phyloP scores from a whole-genome alignment of 331 rosid genomes.

The Prunus yedoensis region DNA sequence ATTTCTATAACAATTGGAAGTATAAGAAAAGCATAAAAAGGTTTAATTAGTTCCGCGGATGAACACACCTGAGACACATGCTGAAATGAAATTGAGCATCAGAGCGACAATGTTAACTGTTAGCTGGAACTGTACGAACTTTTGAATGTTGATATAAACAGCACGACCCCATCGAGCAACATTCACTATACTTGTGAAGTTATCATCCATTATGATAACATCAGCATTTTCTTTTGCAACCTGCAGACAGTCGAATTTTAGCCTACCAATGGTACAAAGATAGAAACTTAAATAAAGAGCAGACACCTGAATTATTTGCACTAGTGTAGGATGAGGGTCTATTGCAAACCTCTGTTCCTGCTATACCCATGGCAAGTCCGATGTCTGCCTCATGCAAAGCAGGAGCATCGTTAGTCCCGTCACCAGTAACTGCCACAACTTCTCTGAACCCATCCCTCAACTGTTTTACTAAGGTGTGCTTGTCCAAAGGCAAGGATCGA shows the following conservation, averaged over 20 bases:
- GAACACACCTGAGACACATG: conserved; percentile 63
- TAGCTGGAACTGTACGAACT: conserved; percentile 94
- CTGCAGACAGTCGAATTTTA: conserved; percentile 31
- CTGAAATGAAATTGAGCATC: conserved; percentile 76
- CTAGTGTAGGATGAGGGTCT: conserved; percentile 3
- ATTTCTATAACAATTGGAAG: neutral
- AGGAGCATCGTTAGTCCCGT: conserved; percentile 97
- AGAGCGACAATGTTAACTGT: conserved; percentile 94
- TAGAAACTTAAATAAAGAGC: neutral
- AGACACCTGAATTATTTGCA: neutral
- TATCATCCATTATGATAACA: conserved; percentile 87
- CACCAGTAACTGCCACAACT: conserved; percentile 97
- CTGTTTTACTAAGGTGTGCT: conserved; percentile 70
- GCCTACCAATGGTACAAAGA: neutral
- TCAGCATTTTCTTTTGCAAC: conserved; percentile 97
- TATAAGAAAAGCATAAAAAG: neutral
- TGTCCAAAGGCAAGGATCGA: conserved; percentile 83
- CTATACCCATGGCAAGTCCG: conserved; percentile 96
- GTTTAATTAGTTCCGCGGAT: neutral
- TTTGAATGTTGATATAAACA: conserved; percentile 81
- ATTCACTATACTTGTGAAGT: conserved; percentile 77
- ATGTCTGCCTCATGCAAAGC: conserved; percentile 95
- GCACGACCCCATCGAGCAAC: conserved; percentile 89
- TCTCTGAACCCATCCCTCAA: conserved; percentile 60
- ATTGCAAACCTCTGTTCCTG: conserved; percentile 87